Conservation (phyloP, 768 basidiomycete species). For the Leccinum fibrillosum region DNA sequence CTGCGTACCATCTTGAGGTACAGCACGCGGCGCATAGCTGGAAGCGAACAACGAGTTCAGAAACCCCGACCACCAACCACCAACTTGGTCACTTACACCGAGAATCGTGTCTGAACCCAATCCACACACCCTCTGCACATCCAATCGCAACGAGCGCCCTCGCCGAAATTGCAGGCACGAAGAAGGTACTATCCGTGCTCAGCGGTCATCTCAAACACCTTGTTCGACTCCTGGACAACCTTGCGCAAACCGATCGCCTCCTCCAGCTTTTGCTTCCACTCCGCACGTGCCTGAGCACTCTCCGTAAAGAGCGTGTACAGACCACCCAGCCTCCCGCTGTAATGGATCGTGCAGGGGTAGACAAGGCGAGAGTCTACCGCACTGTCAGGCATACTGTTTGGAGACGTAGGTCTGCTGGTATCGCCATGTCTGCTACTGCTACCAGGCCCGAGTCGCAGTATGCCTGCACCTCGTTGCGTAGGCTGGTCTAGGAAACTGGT, state of each 20-base stretch:
- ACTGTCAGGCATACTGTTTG: slow-evolving; percentile 34
- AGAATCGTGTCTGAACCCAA: slow-evolving; percentile 87
- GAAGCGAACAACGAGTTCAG: slow-evolving; percentile 9
- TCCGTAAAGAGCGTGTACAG: slow-evolving; percentile 88
- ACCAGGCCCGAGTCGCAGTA: slow-evolving; percentile 59
- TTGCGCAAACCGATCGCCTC: slow-evolving; percentile 83
- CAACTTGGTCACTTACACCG: slow-evolving; percentile 47
- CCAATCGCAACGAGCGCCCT: slow-evolving; percentile 88
- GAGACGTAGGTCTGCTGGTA: slow-evolving; percentile 21
- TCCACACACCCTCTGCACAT: slow-evolving; percentile 95
- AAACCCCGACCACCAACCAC: background rate
- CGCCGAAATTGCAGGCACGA: slow-evolving; percentile 62
- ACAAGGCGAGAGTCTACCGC: slow-evolving; percentile 68
- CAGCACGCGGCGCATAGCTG: slow-evolving; percentile 89
- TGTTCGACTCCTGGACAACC: slow-evolving; percentile 89
- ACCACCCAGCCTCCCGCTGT: slow-evolving; percentile 85
- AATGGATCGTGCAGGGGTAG: slow-evolving; percentile 85
- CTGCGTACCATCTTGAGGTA: slow-evolving; percentile 94
- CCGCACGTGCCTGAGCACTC: slow-evolving; percentile 63
- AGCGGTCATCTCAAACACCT: slow-evolving; percentile 90
- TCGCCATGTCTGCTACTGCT: slow-evolving; percentile 29
- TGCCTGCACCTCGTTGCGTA: slow-evolving; percentile 68
- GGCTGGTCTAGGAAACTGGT: slow-evolving; percentile 81
- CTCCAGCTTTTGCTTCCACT: slow-evolving; percentile 89
- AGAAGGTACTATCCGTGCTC: slow-evolving; percentile 78